Evolutionary conservation across 2,329 filamentous ascomycete genomes (phyloP).

Genomic region (Colletotrichum salicis): DNA sequence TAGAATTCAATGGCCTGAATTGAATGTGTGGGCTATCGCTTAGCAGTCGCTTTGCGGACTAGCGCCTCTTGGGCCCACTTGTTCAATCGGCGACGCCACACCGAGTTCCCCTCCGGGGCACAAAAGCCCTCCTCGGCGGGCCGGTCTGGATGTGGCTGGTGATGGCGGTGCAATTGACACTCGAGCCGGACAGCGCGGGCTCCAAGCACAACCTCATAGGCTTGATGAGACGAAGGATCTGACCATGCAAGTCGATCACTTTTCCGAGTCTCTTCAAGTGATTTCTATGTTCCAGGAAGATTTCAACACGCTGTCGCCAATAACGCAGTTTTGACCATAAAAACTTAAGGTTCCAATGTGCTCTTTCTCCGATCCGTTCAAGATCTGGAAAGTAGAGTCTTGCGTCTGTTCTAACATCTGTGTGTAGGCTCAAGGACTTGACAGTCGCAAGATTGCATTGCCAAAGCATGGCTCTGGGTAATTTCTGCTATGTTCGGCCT

Average conservation of each 20-base stretch:
- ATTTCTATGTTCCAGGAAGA: no score
- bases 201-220: neutral
- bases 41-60: conserved; percentile 39
- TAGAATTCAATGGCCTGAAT: conserved; percentile 39
- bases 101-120: conserved; percentile 15
- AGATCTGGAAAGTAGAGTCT: no score
- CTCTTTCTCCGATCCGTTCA: no score
- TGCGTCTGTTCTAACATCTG: no score
- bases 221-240: no score
- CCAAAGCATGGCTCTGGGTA: no score
- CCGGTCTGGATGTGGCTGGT: conserved; percentile 27
- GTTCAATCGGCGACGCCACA: conserved; percentile 17
- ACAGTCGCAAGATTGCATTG: no score
- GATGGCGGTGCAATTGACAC: conserved; percentile 18
- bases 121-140: conserved; percentile 27
- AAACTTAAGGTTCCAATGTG: neutral
- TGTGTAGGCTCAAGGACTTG: no score
- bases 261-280: neutral
- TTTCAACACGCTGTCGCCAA: no score
- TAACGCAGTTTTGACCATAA: neutral
- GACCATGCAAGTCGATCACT: neutral
- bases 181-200: neutral
- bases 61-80: neutral
- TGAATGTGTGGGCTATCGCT: conserved; percentile 53
- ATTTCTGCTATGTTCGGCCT: no score